Percentiles rank a stretch among this genome's conserved stretches.
Evolutionary conservation across 2,329 filamentous ascomycete genomes (phyloP).

Genomic region (Biscogniauxia mediterranea): DNA sequence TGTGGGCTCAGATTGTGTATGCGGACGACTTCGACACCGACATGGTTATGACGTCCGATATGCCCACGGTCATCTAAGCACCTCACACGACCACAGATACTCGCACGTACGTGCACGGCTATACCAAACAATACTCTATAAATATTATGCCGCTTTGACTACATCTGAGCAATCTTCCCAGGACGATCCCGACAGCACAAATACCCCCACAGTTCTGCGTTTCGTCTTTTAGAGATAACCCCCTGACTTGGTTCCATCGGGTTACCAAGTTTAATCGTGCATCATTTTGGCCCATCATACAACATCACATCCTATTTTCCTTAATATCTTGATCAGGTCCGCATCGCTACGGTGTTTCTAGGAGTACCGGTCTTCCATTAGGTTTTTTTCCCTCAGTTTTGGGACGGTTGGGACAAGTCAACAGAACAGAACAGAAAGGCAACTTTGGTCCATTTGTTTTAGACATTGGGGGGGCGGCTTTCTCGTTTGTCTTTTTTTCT

Average conservation of each 20-base stretch:
- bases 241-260: neutral
- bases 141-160: neutral
- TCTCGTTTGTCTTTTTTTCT: neutral
- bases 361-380: constrained; percentile 18
- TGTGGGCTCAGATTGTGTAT: constrained; percentile 80
- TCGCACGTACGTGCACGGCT: neutral
- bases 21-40: constrained; percentile 33
- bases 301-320: constrained; percentile 2
- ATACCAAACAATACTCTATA: neutral
- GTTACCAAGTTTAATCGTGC: constrained; percentile 13
- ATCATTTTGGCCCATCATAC: constrained; percentile 11
- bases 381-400: neutral
- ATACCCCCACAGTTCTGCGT: neutral
- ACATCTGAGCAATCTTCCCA: neutral
- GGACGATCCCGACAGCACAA: neutral
- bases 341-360: constrained; percentile 22
- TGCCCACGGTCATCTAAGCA: constrained; percentile 25
- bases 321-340: constrained; percentile 14
- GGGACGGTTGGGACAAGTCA: neutral
- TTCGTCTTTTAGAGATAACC: constrained; percentile 10
- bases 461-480: neutral
- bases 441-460: constrained; percentile 1
- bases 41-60: constrained; percentile 18
- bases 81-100: neutral
- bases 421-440: constrained; percentile 1